Base-by-base conservation (phyloP, 169 alveolate species). In the Sarcocystis neurona region DNA sequence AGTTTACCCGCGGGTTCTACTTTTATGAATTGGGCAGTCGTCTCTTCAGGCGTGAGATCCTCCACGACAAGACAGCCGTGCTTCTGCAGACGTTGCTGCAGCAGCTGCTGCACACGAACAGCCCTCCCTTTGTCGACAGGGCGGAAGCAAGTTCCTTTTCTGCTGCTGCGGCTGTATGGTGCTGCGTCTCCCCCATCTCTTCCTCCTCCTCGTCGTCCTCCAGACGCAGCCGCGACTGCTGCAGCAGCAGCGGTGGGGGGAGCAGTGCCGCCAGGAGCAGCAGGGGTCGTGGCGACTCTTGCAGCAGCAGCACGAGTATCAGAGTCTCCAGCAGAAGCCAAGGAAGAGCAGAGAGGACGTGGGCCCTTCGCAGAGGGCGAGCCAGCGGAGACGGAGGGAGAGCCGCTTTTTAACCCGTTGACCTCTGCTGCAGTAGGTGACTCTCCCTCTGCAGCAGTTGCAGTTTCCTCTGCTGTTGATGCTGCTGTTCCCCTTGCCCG, bases 11-110 rank as follows among this genome's bases (percentile, higher is more conserved):
- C 66, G 30, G 12, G 30, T 39, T 72, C 82, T 39, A 6, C 0
- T 56, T 72, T 72, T 34, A 72, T n/a, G 34, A 72, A 72, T 56
- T 72, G 82, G 39, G 82, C 82, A 8, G 46, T 37, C 41, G 43
- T 56, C 41, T 72, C 82, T 10, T 72, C 82, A 6, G 41, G 50
- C 5, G 60, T 72, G 48, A 72, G 82, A 3, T 72, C 56, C 34
- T 72, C 82, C 12, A 39, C 58, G 37, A 72, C 58, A 30, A 72
- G 56, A 34, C 0, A 48, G 0, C 82, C 82, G 56, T 4, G 60
- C 30, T 63, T n/a, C 37, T 32, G 46, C 27, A 72, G 48, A 3
- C 82, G 82, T n/a, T 34, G 6, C 6, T 8, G 4, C 82, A 72
- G 56, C 48, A 48, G 5, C 37, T 39, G 18, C 82, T 39, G 82